These are phyloP conservation scores for Carex scoparia DNA, from an alignment of 176 grass and related monocot species.

Conservation along the genomic window DNA sequence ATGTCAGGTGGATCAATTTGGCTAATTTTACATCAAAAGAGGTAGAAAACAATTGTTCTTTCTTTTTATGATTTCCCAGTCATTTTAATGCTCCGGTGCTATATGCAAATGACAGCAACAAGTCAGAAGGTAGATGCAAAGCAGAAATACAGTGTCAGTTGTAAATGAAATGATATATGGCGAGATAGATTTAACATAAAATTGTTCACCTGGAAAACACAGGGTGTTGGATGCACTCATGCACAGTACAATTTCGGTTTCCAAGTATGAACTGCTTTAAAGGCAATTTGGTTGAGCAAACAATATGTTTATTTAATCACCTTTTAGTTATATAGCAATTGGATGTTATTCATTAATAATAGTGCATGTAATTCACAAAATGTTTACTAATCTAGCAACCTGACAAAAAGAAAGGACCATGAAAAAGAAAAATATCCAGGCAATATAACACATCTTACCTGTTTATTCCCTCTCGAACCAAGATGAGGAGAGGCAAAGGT, in stretches of 20 bases:
- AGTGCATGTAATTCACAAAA: too few relatives aligned
- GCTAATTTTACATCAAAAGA: background rate
- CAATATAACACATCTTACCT: constrained; percentile 35
- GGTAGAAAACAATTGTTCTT: background rate
- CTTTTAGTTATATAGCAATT: background rate
- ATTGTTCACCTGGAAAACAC: background rate
- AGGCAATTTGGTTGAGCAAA: background rate
- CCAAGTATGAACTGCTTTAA: background rate
- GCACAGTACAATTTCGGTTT: background rate
- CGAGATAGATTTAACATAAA: background rate
- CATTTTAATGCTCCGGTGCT: background rate
- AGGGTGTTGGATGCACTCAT: too few relatives aligned
- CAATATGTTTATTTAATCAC: background rate
- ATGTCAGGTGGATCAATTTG: background rate
- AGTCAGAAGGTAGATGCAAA: background rate
- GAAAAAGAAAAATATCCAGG: background rate
- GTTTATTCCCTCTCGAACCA: constrained; percentile 95
- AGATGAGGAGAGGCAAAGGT: constrained; percentile 97
- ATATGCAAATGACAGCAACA: background rate
- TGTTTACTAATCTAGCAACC: background rate
- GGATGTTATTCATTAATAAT: background rate
- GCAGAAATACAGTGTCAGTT: background rate
- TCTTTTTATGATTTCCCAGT: background rate
- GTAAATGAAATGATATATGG: background rate
- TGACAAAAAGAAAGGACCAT: background rate